These are phyloP conservation scores for Diaporthe sp. DNA, from an alignment of 2,329 filamentous ascomycete species.

Conservation along the genomic window DNA sequence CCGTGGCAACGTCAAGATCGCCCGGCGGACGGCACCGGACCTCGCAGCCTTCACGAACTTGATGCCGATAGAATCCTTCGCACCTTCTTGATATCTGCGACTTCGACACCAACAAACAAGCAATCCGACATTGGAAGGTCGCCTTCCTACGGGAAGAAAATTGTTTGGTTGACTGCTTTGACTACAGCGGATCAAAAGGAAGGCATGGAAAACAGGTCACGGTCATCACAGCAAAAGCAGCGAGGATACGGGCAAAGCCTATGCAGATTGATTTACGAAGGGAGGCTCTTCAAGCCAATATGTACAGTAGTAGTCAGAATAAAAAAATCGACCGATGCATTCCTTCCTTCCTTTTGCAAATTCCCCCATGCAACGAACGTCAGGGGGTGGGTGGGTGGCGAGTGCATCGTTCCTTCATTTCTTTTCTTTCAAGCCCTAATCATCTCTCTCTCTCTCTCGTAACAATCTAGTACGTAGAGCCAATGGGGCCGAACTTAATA, in stretches of 20 bases:
- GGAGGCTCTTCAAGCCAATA: constrained; percentile 15
- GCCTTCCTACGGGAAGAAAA: too few species aligned
- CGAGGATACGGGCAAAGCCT: not conserved
- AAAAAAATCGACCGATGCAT: not conserved
- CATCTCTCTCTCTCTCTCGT: not conserved
- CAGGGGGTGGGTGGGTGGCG: too few species aligned
- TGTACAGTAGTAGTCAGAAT: constrained; percentile 22
- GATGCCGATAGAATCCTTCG: too few species aligned
- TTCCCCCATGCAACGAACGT: not conserved
- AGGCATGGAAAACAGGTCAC: not conserved
- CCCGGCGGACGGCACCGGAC: too few species aligned
- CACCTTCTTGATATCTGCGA: too few species aligned
- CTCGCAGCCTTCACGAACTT: too few species aligned
- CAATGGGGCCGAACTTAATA: constrained; percentile 39
- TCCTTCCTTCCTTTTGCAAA: not conserved
- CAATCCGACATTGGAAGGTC: too few species aligned
- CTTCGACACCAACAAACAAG: too few species aligned
- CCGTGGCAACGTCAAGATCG: not conserved
- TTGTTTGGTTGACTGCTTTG: not conserved
- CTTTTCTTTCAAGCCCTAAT: not conserved
- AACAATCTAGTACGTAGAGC: constrained; percentile 34
- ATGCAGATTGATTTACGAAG: constrained; percentile 9
- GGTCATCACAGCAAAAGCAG: not conserved
- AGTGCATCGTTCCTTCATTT: not conserved
- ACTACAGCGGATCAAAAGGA: not conserved